Evolutionary conservation across 305 asterid genomes (phyloP), one percentile per base, ranked within the genome.

Genomic region (Plantago rigida): DNA sequence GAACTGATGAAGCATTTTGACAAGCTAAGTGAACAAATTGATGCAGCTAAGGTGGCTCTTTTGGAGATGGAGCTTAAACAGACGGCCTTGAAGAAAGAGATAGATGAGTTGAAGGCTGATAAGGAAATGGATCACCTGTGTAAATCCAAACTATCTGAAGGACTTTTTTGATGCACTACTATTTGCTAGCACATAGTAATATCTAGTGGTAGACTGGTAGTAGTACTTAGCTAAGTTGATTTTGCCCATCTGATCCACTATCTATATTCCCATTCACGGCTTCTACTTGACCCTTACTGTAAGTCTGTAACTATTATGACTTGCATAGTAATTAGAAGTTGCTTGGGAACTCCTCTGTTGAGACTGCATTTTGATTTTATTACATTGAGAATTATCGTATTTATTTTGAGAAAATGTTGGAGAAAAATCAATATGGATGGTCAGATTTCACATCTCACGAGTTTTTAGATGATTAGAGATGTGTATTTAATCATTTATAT

Each of bases 11-110:
- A 8, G 72, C 56, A 42, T 15, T 62, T 65, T 52, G 59, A 59
- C 1, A 54, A 53, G 55, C 22, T 67, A 45, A 24, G 9, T 64
- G 68, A 69, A 63, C 74, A 59, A n/a, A 55, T 72, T 5, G 41
- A 11, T 66, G 75, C 63, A 39, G 63, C 68, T 59, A 75, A 63
- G 73, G 52, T 48, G 56, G 58, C 76, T 39, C 56, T 64, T 47
- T 24, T 31, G 58, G 73, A 69, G 68, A 60, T 69, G 72, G 74
- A 78, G 52, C 66, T 54, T 53, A 58, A 68, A 11, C 68, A 56
- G 42, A 66, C 54, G 59, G 56, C 44, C 44, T 45, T 68, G 73
- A 64, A 59, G 58, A 56, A 62, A 45, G 73, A 78, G 51, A 39
- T 45, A 5, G 76, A 72, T 75, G 41, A 24, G 3, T 34, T 69